Evolutionary conservation across 2,329 filamentous ascomycete genomes (phyloP), one percentile per base, ranked within the genome.

Genomic region (Nothopassalora personata): DNA sequence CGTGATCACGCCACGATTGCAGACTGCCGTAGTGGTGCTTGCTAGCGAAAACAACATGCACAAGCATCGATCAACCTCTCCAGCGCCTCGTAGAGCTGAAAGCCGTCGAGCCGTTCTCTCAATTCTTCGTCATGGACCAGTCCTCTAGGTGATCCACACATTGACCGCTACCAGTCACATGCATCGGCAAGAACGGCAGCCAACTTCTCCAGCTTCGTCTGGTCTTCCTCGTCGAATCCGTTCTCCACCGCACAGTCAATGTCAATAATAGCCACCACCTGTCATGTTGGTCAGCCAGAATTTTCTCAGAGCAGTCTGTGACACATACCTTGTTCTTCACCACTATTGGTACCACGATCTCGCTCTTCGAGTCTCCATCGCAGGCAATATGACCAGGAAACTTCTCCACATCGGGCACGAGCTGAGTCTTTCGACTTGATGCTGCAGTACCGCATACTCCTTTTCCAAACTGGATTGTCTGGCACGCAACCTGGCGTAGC

Each of bases 311-410:
- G 4, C n/a, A 33, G 7, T n/a, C 30, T 28, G 30, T 18, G 30
- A 23, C 19, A 39, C n/a, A 11, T n/a, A 81, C 79, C 74, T 78
- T 78, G 23, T 72, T 78, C n/a, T 67, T 67, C 60, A 77, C 69
- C 9, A 88, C 64, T 61, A 93, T 82, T 1, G 90, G 90, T 52
- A 93, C 89, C 18, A 94, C 90, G 71, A 94, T 86, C 77, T 94
- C 90, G 71, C 89, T 92, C 75, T 79, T 83, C 68, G 84, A 90
- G 58, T 84, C 86, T 4, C 83, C 83, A 72, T 94, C 90, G 71
- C 90, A 93, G 9, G 90, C 89, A 69, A 94, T 92, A 71, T 93
- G 90, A 1, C 88, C 89, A 0, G 88, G 87, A 68, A 93, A 93
- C 54, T 76, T 70, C 47, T 90, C 86, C 7, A 94, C 89, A 71